Base-by-base conservation (phyloP, 352 stramenopile genomes). In the Peronospora belbahrii region DNA sequence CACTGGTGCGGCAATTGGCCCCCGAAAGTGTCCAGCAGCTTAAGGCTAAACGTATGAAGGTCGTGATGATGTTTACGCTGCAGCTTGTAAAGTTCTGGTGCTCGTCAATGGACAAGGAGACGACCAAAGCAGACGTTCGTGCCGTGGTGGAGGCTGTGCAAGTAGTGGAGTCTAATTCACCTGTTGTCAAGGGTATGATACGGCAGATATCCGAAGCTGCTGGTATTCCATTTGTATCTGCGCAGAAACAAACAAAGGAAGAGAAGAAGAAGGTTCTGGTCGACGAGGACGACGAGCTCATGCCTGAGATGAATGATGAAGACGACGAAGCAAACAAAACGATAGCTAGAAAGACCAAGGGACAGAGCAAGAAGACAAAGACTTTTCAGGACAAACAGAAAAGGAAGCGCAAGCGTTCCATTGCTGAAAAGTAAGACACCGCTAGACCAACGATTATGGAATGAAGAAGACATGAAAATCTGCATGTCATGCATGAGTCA, bases 1-100 rank as follows among this genome's bases (percentile, higher is more conserved):
- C 77, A 25, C 42, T 85, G 14, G 36, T 86, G 23, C 49, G 52
- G 23, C 46, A 81, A 61, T 32, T 89, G 57, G 33, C 51, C 20
- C 47, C 51, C 8, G 56, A 74, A 51, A 65, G 24, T 32, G 55
- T 62, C 31, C 50, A 70, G 48, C 62, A 83, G 32, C 56, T 81
- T 33, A 85, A 85, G 53, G 52, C 78, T n/a, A 92, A 89, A 67
- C 75, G 74, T 10, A 55, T 92, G 45, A 89, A 88, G 65, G 45
- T 77, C 15, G 73, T 80, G 14, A 48, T 88, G 32, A 65, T 65
- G 51, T 89, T 72, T 48, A 67, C 68, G 27, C 49, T 86, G 38
- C 74, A 87, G 42, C 47, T 92, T 4, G 67, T 88, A 33, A 83
- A 85, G 52, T 65, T 70, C 24, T 85, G 77, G 63, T 34, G 53